Evolutionary conservation across 2,329 filamentous ascomycete genomes (phyloP).

Genomic region (Colletotrichum liriopes): DNA sequence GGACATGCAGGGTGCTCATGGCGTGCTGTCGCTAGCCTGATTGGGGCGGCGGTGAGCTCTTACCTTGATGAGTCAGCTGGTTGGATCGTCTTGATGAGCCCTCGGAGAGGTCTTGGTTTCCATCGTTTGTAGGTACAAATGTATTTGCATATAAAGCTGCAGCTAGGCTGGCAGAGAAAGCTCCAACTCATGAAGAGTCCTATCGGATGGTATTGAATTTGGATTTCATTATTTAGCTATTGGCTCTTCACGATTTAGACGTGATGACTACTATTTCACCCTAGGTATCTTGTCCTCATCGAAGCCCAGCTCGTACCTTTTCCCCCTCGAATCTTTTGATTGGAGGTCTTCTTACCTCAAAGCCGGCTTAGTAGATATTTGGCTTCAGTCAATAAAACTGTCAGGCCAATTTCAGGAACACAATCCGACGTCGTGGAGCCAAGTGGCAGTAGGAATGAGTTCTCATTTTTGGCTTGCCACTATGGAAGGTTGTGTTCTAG

Average conservation of each 20-base stretch:
- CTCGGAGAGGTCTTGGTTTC: not conserved
- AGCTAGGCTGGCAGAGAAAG: too few species aligned
- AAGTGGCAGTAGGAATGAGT: not conserved
- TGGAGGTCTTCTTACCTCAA: not conserved
- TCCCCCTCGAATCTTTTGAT: not conserved
- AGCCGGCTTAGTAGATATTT: not conserved
- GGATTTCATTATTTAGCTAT: not conserved
- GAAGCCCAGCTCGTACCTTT: not conserved
- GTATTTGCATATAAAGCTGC: not conserved
- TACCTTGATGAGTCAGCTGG: slow-evolving; percentile 10
- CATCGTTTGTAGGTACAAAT: not conserved
- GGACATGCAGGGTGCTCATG: not conserved
- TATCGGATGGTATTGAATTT: not conserved
- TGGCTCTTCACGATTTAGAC: not conserved
- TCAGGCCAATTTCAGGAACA: not conserved
- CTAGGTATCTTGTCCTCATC: not conserved
- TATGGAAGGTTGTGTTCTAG: not conserved
- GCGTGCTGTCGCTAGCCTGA: slow-evolving; percentile 10
- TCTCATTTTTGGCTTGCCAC: not conserved
- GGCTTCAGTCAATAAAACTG: too few species aligned
- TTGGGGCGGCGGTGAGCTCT: not conserved
- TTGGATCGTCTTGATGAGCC: not conserved
- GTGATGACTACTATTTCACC: not conserved
- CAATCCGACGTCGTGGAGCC: not conserved
- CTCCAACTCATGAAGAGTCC: rapidly evolving